Base-by-base conservation (phyloP, 2,329 filamentous ascomycete genomes). In the Trichoderma sp. region DNA sequence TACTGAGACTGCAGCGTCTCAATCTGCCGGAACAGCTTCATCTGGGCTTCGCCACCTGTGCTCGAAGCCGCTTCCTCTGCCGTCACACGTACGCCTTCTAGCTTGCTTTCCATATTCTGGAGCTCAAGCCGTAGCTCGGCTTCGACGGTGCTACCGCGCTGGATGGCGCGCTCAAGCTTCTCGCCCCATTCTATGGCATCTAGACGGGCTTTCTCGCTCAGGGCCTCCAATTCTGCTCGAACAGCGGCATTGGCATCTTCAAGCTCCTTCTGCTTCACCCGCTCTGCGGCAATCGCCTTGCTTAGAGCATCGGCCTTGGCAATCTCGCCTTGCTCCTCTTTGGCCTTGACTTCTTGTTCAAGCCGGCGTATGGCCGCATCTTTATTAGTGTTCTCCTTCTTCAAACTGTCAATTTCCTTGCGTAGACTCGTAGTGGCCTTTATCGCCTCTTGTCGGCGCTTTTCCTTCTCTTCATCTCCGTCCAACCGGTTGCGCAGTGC, bases 1-100 rank as follows among this genome's bases (percentile, higher is more conserved):
- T 99, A 98, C 83, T 99, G 97, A 7, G 94, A 97, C 84, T 99
- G 97, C 50, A 99, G 86, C 0, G 94, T 98, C 85, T 99, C 97
- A 72, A 99, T 93, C 84, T 99, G 97, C 56, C 97, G 92, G 60
- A 98, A 87, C 56, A 98, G 88, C 83, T 98, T 98, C 60, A 94
- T 94, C 80, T 97, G 95, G 0, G 93, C 91, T 81, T 98, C 94
- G 16, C 95, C 94, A 6, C 92, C 91, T 16, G 91, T 91, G 18
- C 94, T 93, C 3, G 95, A 96, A 1, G 95, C 95, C 0, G 92
- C 94, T 83, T 99, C 97, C 85, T 99, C 97, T 1, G 94, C 95
- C 38, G 93, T 91, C 21, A 92, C 90, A 74, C 97, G 93, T 85
- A 98, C 92, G 9, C 93, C 91, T 84, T 99, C 97, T 74, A 99